Evolutionary conservation across 371 early-diverging fungal genomes (phyloP).

Genomic region (Rhizomucor pusillus): DNA sequence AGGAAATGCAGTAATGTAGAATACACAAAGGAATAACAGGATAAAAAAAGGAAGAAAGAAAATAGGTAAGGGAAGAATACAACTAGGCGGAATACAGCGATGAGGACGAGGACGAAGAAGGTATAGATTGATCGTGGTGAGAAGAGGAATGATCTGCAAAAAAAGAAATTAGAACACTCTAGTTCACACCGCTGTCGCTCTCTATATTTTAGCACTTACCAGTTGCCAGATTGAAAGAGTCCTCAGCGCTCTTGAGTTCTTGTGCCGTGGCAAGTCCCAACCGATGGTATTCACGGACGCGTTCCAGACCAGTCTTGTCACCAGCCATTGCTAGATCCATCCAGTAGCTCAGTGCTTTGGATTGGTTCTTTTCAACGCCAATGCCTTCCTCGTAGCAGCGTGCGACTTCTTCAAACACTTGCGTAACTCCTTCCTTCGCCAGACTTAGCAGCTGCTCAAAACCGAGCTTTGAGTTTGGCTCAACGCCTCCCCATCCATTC

Average conservation of each 20-base stretch:
- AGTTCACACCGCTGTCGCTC: background rate
- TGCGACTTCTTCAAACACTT: slow-evolving; percentile 17
- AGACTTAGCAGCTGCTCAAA: slow-evolving; percentile 12
- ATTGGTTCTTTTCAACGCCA: slow-evolving; percentile 14
- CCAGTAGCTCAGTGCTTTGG: slow-evolving; percentile 20
- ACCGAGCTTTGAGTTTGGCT: slow-evolving; percentile 10
- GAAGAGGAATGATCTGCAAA: background rate
- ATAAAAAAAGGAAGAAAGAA: background rate
- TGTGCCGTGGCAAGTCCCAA: slow-evolving; percentile 9
- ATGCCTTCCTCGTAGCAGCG: slow-evolving; percentile 24
- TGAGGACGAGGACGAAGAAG: background rate
- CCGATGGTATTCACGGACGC: slow-evolving; percentile 12
- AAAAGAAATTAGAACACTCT: background rate
- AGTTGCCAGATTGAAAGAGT: background rate
- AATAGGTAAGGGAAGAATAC: background rate
- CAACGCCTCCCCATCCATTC: slow-evolving; percentile 21
- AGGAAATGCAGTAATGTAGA: slow-evolving; percentile 1
- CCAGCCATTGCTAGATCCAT: slow-evolving; percentile 11
- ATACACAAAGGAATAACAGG: background rate
- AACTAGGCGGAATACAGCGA: background rate
- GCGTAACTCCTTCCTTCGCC: slow-evolving; percentile 16
- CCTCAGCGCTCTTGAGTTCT: slow-evolving; percentile 4
- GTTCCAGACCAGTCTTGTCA: slow-evolving; percentile 13
- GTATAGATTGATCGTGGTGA: background rate
- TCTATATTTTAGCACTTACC: slow-evolving; percentile 2